phyloP scores from a whole-genome alignment of 208 protist species.

The Trypanosoma congolense region DNA sequence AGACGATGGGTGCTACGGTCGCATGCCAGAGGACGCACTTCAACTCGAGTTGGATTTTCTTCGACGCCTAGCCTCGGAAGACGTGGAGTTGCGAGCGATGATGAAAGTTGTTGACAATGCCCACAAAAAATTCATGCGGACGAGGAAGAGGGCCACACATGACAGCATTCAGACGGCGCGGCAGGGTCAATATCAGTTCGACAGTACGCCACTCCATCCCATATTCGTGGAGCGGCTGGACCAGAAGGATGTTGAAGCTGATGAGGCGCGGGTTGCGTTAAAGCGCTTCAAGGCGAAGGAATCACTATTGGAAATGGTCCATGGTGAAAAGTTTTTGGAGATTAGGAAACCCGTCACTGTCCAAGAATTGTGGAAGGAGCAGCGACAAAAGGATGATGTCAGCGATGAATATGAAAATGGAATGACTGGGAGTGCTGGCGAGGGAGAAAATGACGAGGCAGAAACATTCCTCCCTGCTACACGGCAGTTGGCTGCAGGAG shows the following conservation, averaged over 20 bases:
- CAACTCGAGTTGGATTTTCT: constrained; percentile 86
- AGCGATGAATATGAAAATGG: constrained; percentile 11
- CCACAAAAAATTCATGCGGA: constrained; percentile 87
- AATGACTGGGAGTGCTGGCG: background rate
- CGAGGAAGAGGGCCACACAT: constrained; percentile 86
- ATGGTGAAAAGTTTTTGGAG: constrained; percentile 76
- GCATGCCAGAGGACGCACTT: constrained; percentile 78
- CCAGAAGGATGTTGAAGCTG: constrained; percentile 48
- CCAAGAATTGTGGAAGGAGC: constrained; percentile 34
- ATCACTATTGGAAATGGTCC: constrained; percentile 68
- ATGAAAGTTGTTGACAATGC: constrained; percentile 79
- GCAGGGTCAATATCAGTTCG: constrained; percentile 72
- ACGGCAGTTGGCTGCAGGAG: background rate
- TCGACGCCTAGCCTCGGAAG: constrained; percentile 43
- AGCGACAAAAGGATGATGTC: constrained; percentile 16
- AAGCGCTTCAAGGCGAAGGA: constrained; percentile 84
- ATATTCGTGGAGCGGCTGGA: constrained; percentile 69
- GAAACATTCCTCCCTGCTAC: too few species aligned
- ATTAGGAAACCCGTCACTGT: constrained; percentile 61
- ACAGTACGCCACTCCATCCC: constrained; percentile 74
- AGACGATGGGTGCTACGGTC: constrained; percentile 88
- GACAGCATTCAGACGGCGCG: constrained; percentile 81
- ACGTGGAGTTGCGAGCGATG: constrained; percentile 80
- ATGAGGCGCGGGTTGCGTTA: constrained; percentile 63
- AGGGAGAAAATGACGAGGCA: background rate